Conservation (phyloP, 305 asterid genomes). For the Rubia peregrina region DNA sequence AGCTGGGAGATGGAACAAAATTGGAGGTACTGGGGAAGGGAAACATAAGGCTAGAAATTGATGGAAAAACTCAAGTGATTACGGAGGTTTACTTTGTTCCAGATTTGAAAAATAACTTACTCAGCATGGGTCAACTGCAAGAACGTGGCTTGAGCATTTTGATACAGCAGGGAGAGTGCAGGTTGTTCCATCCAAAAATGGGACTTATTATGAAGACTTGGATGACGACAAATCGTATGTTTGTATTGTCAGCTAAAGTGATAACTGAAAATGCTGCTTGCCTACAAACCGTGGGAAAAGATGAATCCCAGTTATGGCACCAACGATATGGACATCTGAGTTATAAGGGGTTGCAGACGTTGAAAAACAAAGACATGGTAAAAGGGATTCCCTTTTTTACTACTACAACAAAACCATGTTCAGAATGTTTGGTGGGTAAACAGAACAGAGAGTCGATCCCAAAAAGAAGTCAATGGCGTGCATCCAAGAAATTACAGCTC, state of each 20-base stretch:
- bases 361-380: conserved; percentile 10
- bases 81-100: not conserved
- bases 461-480: not conserved
- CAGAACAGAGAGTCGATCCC: not conserved
- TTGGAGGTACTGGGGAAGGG: not conserved
- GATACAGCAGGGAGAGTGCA: not conserved
- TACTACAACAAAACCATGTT: not conserved
- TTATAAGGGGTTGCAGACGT: not conserved
- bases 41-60: not conserved
- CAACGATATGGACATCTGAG: conserved; percentile 5
- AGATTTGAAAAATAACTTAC: not conserved
- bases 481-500: not conserved
- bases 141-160: not conserved
- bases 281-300: no score
- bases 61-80: not conserved
- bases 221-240: not conserved
- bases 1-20: not conserved
- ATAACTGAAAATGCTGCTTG: no score
- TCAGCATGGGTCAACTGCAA: conserved; percentile 6
- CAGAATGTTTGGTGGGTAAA: conserved; percentile 8
- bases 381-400: not conserved
- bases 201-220: no score
- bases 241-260: not conserved
- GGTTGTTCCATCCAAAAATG: not conserved
- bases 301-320: not conserved